Evolutionary conservation across 2,329 filamentous ascomycete genomes (phyloP).

Genomic region (Aspergillus sergii): DNA sequence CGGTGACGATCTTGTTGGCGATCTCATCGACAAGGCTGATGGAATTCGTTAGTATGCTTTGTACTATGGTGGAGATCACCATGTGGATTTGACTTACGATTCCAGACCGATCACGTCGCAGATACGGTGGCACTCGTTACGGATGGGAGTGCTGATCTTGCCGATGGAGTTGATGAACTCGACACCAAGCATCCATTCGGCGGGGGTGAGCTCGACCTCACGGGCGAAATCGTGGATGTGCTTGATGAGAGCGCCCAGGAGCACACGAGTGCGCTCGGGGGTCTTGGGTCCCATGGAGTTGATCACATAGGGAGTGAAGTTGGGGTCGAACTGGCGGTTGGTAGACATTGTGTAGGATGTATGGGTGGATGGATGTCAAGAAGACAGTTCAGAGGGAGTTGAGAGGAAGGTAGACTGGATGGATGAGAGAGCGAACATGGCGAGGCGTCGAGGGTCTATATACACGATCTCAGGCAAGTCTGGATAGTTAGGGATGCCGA

Average conservation of each 20-base stretch:
- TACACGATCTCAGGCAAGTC: slow-evolving; percentile 14
- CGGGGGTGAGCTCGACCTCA: slow-evolving; percentile 74
- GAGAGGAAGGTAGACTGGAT: background rate
- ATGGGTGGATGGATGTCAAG: background rate
- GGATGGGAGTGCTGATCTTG: slow-evolving; percentile 66
- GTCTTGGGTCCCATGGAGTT: slow-evolving; percentile 73
- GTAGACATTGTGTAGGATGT: slow-evolving; percentile 20
- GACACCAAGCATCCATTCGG: slow-evolving; percentile 77
- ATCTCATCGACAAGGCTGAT: slow-evolving; percentile 74
- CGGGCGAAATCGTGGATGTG: slow-evolving; percentile 79
- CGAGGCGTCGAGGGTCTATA: slow-evolving; percentile 21
- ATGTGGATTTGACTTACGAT: slow-evolving; percentile 39
- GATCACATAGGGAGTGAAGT: slow-evolving; percentile 74
- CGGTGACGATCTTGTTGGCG: slow-evolving; percentile 66
- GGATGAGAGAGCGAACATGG: slow-evolving; percentile 1
- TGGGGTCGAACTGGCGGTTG: slow-evolving; percentile 59
- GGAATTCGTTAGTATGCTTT: slow-evolving; percentile 35
- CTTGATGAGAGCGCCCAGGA: slow-evolving; percentile 66
- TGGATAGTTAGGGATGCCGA: slow-evolving; percentile 14
- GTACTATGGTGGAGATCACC: background rate
- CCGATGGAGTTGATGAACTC: slow-evolving; percentile 75
- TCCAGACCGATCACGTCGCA: slow-evolving; percentile 75
- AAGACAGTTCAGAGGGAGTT: background rate
- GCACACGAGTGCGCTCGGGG: slow-evolving; percentile 63
- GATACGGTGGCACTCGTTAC: slow-evolving; percentile 74